A percentile compares a stretch with the other conserved stretches of the same genome.
phyloP scores from a whole-genome alignment of 345 rosid species.

The Nasturtium officinale region DNA sequence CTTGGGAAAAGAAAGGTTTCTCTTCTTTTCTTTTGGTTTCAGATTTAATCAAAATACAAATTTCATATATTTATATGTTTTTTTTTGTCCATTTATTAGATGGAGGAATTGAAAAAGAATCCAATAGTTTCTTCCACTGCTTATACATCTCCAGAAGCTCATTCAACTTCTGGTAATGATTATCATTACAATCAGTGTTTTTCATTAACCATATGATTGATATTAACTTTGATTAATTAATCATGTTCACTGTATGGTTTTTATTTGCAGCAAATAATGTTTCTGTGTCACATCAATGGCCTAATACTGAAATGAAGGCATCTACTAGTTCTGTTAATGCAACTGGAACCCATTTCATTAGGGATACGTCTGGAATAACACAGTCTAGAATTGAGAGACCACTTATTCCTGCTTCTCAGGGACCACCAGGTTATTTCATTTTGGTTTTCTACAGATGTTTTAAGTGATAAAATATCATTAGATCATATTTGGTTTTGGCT shows the following conservation, averaged over 20 bases:
- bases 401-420: conserved; percentile 54
- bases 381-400: conserved; percentile 57
- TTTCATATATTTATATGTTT: not conserved
- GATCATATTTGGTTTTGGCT: not conserved
- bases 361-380: conserved; percentile 50
- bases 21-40: not conserved
- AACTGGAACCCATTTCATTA: conserved; percentile 50
- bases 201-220: conserved; percentile 37
- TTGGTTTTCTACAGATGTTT: not conserved
- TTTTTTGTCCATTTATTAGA: conserved; percentile 49
- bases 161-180: conserved; percentile 40
- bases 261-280: conserved; percentile 44
- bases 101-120: conserved; percentile 77
- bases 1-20: conserved; percentile 73
- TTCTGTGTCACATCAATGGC: conserved; percentile 48
- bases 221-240: conserved; percentile 40
- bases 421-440: conserved; percentile 32
- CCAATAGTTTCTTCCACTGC: conserved; percentile 52
- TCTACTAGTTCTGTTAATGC: conserved; percentile 49
- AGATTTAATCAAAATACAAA: not conserved
- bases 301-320: conserved; percentile 51
- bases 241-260: conserved; percentile 39
- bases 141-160: conserved; percentile 49
- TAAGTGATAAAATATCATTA: not conserved
- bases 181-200: conserved; percentile 34